Evolutionary conservation across 2,329 filamentous ascomycete species (phyloP), one percentile per base, ranked within the genome.

Genomic region (Emmonsia crescens): DNA sequence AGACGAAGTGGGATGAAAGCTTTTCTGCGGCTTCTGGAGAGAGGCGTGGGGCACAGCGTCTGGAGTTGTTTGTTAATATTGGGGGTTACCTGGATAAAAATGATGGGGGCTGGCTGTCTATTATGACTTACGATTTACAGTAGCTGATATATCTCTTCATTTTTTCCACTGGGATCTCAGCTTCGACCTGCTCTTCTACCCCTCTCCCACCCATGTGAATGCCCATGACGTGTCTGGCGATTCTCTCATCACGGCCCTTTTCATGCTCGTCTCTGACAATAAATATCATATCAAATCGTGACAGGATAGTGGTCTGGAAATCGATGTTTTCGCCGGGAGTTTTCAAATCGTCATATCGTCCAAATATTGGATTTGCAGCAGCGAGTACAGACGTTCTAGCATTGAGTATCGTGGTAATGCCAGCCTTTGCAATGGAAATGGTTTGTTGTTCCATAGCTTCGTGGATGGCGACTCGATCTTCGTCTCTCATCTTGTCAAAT

Each of bases 361-460:
- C 94, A 71, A 97, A 99, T 63, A 99, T 94, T 0, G 94, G 94
- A 74, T 99, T 99, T 49, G 94, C 94, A 1, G 94, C 94, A 12
- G 94, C 94, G 24, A 99, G 81, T 0, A 99, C 94, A 0, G 92
- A 96, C 0, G 94, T 99, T 70, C 94, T 82, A 14, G 94, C 92
- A 71, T 99, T 99, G 60, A 99, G 83, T 66, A 99, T 97, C 0
- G 94, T 99, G 0, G 94, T 99, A 72, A 99, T 99, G 69, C 94
- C 94, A 0, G 94, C 94, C 78, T 99, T 97, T 66, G 94, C 94
- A 69, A 99, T 97, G 12, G 94, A 97, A 64, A 99, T 99, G 0
- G 94, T 99, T 76, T 99, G 94, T 78, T 99, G 94, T 74, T 99
- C 94, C 94, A 99, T 99, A 62, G 94, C 94, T 83, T 99, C 94